Evolutionary conservation across 2,329 filamentous ascomycete genomes (phyloP).

Genomic region (Cladophialophora psammophila): DNA sequence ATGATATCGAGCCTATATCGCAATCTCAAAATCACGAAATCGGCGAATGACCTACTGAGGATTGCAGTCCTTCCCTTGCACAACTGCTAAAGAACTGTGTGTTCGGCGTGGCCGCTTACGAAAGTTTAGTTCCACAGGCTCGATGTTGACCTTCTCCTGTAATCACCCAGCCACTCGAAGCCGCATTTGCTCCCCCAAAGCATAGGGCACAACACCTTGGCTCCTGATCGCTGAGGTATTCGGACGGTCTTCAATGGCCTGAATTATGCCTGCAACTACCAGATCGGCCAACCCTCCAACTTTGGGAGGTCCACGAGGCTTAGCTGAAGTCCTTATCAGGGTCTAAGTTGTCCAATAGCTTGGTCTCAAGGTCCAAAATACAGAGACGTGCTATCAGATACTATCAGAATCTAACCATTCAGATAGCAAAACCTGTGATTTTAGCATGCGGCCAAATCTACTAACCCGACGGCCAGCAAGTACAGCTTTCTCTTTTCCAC

Average conservation of each 20-base stretch:
- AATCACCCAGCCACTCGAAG: background rate
- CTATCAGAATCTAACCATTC: slow-evolving; percentile 1
- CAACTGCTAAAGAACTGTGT: background rate
- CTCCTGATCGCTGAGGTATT: background rate
- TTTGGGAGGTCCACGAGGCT: background rate
- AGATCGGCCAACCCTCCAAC: background rate
- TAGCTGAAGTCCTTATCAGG: background rate
- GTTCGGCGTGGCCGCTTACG: background rate
- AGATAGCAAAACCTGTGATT: background rate
- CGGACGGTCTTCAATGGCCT: background rate
- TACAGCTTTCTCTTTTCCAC: background rate
- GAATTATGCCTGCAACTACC: background rate
- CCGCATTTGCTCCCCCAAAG: background rate
- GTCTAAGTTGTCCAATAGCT: background rate
- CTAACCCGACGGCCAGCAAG: background rate
- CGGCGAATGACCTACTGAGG: background rate
- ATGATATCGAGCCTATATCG: background rate
- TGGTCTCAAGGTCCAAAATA: background rate
- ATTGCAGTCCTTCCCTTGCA: background rate
- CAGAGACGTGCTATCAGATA: background rate
- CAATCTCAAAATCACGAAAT: background rate
- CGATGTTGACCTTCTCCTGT: background rate
- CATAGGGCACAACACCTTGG: background rate
- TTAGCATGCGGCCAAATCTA: background rate
- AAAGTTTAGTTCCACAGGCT: background rate